A percentile compares a stretch with the other conserved stretches of the same genome.
phyloP scores from a whole-genome alignment of 148 eudicot species.

The Arbutus unedo region DNA sequence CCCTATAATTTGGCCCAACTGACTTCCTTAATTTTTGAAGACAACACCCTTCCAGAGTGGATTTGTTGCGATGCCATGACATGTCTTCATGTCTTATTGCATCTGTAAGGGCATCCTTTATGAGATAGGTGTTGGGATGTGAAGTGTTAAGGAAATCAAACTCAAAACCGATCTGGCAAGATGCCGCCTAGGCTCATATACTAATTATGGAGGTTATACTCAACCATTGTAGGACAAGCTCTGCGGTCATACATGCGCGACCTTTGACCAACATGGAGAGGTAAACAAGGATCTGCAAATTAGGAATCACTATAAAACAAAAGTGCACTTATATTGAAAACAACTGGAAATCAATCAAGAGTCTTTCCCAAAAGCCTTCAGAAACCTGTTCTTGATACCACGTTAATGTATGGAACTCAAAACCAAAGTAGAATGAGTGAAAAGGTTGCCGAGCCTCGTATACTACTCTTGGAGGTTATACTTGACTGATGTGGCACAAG shows the following conservation, averaged over 20 bases:
- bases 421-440: background rate
- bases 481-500: background rate
- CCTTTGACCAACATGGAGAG: background rate
- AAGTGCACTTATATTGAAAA: background rate
- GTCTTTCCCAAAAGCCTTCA: background rate
- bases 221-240: background rate
- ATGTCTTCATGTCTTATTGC: background rate
- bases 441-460: background rate
- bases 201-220: background rate
- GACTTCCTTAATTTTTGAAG: background rate
- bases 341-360: background rate
- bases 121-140: background rate
- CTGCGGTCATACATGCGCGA: background rate
- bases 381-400: background rate
- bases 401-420: background rate
- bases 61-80: background rate
- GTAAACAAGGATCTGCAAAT: background rate
- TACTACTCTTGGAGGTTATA: background rate
- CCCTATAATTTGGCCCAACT: background rate
- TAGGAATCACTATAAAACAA: background rate
- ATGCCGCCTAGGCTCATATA: background rate
- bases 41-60: background rate
- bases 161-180: background rate
- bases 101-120: background rate
- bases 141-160: background rate